Evolutionary conservation across 108 stramenopile species (phyloP).

Genomic region (Fragilariopsis cylindrus): DNA sequence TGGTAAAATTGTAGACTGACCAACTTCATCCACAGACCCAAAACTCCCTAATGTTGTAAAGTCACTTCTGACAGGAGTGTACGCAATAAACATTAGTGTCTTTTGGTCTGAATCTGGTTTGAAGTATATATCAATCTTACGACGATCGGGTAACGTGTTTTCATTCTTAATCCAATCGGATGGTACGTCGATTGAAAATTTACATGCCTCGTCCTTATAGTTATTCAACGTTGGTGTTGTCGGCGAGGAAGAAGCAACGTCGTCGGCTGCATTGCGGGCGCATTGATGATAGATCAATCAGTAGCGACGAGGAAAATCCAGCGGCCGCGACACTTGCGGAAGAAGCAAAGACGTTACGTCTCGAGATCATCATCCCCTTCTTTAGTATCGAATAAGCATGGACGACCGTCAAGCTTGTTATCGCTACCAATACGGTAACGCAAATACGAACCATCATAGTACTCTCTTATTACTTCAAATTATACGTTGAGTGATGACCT

Average conservation of each 20-base stretch:
- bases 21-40: slow-evolving; percentile 57
- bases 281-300: slow-evolving; percentile 1
- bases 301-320: not conserved
- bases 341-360: slow-evolving; percentile 4
- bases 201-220: slow-evolving; percentile 53
- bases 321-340: slow-evolving; percentile 3
- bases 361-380: not conserved
- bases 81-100: slow-evolving; percentile 66
- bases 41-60: slow-evolving; percentile 74
- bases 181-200: slow-evolving; percentile 59
- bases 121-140: slow-evolving; percentile 60
- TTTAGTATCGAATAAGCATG: too few relatives aligned
- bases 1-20: slow-evolving; percentile 78
- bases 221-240: slow-evolving; percentile 5
- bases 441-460: too few relatives aligned
- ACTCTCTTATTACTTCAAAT: too few relatives aligned
- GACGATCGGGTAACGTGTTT: slow-evolving; percentile 68
- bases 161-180: slow-evolving; percentile 47
- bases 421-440: too few relatives aligned
- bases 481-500: too few relatives aligned
- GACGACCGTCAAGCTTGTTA: too few relatives aligned
- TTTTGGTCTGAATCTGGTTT: slow-evolving; percentile 44
- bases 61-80: slow-evolving; percentile 81
- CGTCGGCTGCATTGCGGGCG: not conserved
- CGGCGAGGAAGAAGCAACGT: not conserved